A percentile compares a stretch with the other conserved stretches of the same genome.
Conservation (phyloP, 345 rosid genomes). For the Lepidium sativum region DNA sequence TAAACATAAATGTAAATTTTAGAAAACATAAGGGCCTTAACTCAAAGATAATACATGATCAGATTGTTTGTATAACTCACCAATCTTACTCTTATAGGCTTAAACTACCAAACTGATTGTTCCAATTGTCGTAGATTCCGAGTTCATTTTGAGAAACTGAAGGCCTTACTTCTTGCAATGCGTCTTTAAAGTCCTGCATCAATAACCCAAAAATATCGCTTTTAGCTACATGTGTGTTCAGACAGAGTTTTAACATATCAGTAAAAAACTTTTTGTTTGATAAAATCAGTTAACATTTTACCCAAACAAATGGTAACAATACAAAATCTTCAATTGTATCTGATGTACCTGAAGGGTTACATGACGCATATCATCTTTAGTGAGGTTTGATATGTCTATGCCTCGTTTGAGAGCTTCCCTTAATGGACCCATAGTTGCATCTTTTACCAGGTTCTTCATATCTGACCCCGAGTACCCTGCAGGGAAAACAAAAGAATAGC, state of each 20-base stretch:
- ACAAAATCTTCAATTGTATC: not conserved
- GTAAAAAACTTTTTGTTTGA: no score
- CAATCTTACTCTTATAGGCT: constrained; percentile 37
- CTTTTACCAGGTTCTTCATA: constrained; percentile 95
- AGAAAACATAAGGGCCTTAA: not conserved
- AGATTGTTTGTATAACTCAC: constrained; percentile 15
- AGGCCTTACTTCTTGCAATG: constrained; percentile 87
- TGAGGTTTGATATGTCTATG: constrained; percentile 66
- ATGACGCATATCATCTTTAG: constrained; percentile 76
- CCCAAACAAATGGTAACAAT: not conserved
- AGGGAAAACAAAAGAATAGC: not conserved
- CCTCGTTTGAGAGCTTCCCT: constrained; percentile 90
- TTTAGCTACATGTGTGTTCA: not conserved
- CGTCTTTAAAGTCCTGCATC: constrained; percentile 61
- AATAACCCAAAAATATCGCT: not conserved
- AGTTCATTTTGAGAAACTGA: constrained; percentile 80
- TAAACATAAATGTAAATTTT: constrained; percentile 6
- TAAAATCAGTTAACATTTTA: not conserved
- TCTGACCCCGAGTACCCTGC: constrained; percentile 96
- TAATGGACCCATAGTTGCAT: constrained; percentile 95
- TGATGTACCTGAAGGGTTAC: constrained; percentile 65
- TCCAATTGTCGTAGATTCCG: constrained; percentile 71
- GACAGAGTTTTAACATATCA: not conserved
- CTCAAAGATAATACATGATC: not conserved
- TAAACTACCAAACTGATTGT: constrained; percentile 87